Conservation (phyloP, 441 rosid species). For the Biscutella laevigata region DNA sequence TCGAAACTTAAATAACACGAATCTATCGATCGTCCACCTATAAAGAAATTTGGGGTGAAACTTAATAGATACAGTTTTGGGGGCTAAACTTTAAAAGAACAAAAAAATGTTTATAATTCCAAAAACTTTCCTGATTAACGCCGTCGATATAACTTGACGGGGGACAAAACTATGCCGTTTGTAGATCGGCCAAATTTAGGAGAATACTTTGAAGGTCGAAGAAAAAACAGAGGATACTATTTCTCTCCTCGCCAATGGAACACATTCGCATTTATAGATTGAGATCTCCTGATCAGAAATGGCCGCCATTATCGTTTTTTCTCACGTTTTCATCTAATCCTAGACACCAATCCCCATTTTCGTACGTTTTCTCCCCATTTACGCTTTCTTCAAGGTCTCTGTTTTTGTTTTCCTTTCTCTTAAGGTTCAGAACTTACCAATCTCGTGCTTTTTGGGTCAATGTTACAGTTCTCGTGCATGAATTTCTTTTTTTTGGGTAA, state of each 20-base stretch:
- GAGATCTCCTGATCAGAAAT: conserved; percentile 16
- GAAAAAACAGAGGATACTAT: conserved; percentile 22
- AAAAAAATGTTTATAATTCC: not conserved
- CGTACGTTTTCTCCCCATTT: conserved; percentile 1
- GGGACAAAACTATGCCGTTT: too few relatives aligned
- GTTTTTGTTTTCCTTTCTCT: not conserved
- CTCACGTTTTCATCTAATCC: conserved; percentile 34
- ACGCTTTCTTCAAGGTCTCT: not conserved
- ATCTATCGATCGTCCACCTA: too few relatives aligned
- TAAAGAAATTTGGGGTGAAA: too few relatives aligned
- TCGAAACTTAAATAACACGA: too few relatives aligned
- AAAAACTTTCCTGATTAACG: not conserved
- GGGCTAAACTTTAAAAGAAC: not conserved
- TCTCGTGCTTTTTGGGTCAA: not conserved
- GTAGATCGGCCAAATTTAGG: not conserved
- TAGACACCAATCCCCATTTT: conserved; percentile 12
- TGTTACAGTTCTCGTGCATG: not conserved
- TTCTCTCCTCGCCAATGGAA: conserved; percentile 22
- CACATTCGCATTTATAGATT: conserved; percentile 5
- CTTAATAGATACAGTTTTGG: too few relatives aligned
- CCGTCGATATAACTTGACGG: too few relatives aligned
- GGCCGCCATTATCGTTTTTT: conserved; percentile 37
- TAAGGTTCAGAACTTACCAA: not conserved
- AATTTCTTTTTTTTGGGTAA: not conserved
- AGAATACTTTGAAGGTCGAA: too few relatives aligned